Base-by-base conservation (phyloP, 1,139 yeast genomes). In the Scheffersomyces titani region DNA sequence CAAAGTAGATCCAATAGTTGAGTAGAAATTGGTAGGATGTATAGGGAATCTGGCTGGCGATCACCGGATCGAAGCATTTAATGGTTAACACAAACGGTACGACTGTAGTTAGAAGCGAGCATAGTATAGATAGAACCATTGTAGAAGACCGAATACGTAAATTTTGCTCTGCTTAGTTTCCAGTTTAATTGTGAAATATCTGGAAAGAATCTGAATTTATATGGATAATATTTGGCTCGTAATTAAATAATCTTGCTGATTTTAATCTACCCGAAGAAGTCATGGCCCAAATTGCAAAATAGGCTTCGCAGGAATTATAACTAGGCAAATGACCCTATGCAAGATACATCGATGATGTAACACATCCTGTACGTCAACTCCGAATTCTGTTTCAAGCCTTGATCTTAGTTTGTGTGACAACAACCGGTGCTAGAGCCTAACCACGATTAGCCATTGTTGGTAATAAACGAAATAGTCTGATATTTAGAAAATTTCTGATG, bases 1-100 rank as follows among this genome's bases (percentile, higher is more conserved):
- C 51, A 55, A 57, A 63, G 55, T 63, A 63, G 36, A 60, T 40
- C 66, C 66, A 63, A 52, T 63, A 63, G 59, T 63, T 63, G 44
- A 63, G 54, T 44, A 63, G 56, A 50, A 59, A 63, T 54, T 56
- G 57, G 56, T 47, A 58, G 16, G 65, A 55, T 3, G 49, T 51
- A 20, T 46, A 55, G 45, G 57, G 18, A 63, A 55, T 6, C 47
- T 51, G 44, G 46, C 51, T n/a, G 55, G 59, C 6, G 52, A 55
- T 16, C 53, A n/a, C 18, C 47, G 48, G 44, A 30, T 57, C 57
- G 18, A 63, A 54, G 19, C 63, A 53, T 53, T 60, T 61, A 50
- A 62, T 22, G 11, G 66, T 59, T 21, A 63, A 57, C 19, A 58
- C 62, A 53, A 63, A 45, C 18, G 66, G 66, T 16, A 63, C 53